phyloP scores from a whole-genome alignment of 371 early-diverging fungal species.

The Haplosporangium sp. region DNA sequence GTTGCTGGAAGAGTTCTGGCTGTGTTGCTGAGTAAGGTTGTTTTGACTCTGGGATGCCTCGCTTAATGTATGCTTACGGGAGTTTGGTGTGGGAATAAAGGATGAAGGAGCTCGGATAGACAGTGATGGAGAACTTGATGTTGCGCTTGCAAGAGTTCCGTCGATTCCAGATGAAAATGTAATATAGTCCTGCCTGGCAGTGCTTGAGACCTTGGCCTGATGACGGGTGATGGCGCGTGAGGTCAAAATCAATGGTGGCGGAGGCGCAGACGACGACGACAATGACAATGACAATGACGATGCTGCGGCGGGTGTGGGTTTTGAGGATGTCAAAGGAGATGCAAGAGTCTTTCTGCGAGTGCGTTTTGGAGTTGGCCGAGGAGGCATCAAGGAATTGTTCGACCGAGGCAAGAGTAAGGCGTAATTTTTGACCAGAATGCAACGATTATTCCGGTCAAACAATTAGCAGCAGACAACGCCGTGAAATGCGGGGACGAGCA shows the following conservation, averaged over 20 bases:
- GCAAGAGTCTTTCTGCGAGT: conserved; percentile 18
- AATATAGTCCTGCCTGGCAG: conserved; percentile 45
- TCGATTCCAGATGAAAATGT: conserved; percentile 44
- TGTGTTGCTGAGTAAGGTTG: background rate
- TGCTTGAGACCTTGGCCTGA: conserved; percentile 31
- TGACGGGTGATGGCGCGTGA: conserved; percentile 49
- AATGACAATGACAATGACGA: conserved; percentile 7
- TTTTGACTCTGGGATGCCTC: conserved; percentile 14
- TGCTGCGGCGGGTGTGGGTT: background rate
- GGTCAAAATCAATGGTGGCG: conserved; percentile 19
- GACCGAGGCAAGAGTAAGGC: conserved; percentile 23
- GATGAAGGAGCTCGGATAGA: conserved; percentile 7
- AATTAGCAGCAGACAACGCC: conserved; percentile 8
- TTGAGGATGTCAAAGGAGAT: conserved; percentile 11
- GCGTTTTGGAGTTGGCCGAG: conserved; percentile 34
- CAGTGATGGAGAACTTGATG: background rate
- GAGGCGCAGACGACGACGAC: conserved; percentile 8
- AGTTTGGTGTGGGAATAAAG: background rate
- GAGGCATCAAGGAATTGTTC: conserved; percentile 38
- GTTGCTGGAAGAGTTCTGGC: conserved; percentile 6
- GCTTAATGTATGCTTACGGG: conserved; percentile 26
- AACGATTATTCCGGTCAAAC: conserved; percentile 26
- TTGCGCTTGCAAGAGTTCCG: conserved; percentile 22
- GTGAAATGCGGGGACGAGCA: background rate
- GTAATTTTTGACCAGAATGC: conserved; percentile 32